Base-by-base conservation (phyloP, 1,284 basidiomycete genomes). In the Malassezia cuniculi region DNA sequence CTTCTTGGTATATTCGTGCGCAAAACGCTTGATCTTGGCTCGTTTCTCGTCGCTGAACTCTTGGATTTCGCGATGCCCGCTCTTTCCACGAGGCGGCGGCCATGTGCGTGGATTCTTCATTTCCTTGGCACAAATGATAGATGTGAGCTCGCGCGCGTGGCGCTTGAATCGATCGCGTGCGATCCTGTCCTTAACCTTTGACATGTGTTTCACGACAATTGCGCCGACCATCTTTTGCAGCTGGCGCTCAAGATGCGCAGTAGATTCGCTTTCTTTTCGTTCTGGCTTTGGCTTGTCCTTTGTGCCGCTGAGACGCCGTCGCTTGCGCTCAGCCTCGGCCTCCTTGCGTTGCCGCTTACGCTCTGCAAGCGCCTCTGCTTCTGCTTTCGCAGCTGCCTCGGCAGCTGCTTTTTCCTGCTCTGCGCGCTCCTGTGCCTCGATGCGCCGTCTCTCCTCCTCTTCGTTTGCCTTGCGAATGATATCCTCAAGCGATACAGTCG, bases 141-240 rank as follows among this genome's bases (percentile, higher is more conserved):
- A 74, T 0, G 87, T 83, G 41, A 85, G 72, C 80, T 84, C 52
- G 20, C 7, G 27, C 5, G 93, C 90, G 61, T 93, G 79, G 60
- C 80, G 81, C 74, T 99, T 97, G 74, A 97, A 95, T 36, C 75
- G 70, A 4, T 93, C 86, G 40, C 78, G 76, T 40, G 84, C 80
- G 69, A 95, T 75, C 42, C 78, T 71, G 41, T 80, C 75, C 51
- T 79, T 76, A 66, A 93, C 80, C 70, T 87, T 90, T 36, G 80
- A 83, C 83, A 95, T 85, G 46, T 74, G 78, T 63, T 79, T 80
- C 27, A 97, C 90, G 20, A 95, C 89, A 2, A 93, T 75, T 11
- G 79, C 78, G 16, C 86, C 82, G 6, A 97, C 78, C 16, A 94
- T 74, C 67, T 85, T 85, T 52, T 79, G 68, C 48, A 94, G 68